Conservation (phyloP, 495 filamentous ascomycete species). For the Podospora pseudocomata region DNA sequence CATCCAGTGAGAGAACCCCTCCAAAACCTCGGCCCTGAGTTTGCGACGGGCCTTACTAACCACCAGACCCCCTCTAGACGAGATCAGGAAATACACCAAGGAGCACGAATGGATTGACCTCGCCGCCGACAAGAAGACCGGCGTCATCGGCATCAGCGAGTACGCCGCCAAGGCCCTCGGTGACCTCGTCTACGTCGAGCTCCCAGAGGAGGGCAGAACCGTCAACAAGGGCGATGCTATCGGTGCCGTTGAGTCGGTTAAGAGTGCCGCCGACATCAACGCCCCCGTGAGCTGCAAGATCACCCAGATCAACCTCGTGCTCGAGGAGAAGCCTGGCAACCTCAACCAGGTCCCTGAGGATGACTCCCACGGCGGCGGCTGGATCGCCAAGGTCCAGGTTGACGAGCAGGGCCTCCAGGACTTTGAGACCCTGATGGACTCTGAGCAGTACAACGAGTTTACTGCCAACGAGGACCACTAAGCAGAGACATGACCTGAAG, state of each 20-base stretch:
- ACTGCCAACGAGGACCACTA: conserved; percentile 41
- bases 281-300: conserved; percentile 78
- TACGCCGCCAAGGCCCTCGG: conserved; percentile 90
- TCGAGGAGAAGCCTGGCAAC: conserved; percentile 78
- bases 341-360: conserved; percentile 79
- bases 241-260: conserved; percentile 95
- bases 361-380: conserved; percentile 71
- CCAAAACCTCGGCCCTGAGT: conserved; percentile 6
- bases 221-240: conserved; percentile 71
- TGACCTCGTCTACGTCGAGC: conserved; percentile 96
- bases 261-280: conserved; percentile 94
- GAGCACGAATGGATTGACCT: conserved; percentile 98
- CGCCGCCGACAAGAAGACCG: conserved; percentile 65
- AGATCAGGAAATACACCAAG: conserved; percentile 85
- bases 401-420: conserved; percentile 59
- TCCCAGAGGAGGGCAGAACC: conserved; percentile 62
- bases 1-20: conserved; percentile 38
- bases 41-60: conserved; percentile 11
- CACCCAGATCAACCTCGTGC: conserved; percentile 60
- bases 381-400: conserved; percentile 86
- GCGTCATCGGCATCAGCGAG: conserved; percentile 76
- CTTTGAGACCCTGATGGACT: conserved; percentile 69
- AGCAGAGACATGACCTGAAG: conserved; percentile 3
- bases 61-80: conserved; percentile 32
- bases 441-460: conserved; percentile 67